Percentiles rank a stretch among this genome's conserved stretches.
Evolutionary conservation across 306 rosid species (phyloP).

Genomic region (Nissolia schottii): DNA sequence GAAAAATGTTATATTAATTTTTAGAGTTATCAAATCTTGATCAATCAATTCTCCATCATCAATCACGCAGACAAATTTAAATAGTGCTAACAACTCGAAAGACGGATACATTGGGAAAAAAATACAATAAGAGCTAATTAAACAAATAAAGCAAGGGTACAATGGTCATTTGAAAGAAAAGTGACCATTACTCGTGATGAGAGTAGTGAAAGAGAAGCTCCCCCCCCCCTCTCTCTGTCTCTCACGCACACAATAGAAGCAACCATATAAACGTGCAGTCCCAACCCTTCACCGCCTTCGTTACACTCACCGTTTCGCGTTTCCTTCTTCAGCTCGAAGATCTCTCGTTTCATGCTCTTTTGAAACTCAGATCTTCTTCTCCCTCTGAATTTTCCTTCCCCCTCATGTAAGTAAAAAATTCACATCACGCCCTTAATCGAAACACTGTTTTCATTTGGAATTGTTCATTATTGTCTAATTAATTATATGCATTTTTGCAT

Average conservation of each 20-base stretch:
- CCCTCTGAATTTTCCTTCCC: background rate
- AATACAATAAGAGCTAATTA: background rate
- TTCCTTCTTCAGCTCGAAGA: constrained; percentile 5
- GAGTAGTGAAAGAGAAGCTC: constrained; percentile 10
- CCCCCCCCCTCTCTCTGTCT: too few relatives aligned
- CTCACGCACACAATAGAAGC: too few relatives aligned
- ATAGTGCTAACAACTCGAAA: too few relatives aligned
- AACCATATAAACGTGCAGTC: constrained; percentile 20
- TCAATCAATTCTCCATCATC: too few relatives aligned
- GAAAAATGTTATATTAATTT: too few relatives aligned
- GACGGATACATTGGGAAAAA: too few relatives aligned
- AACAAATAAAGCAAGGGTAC: background rate
- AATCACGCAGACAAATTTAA: too few relatives aligned
- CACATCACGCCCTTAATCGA: background rate
- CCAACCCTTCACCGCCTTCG: background rate
- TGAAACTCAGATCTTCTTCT: constrained; percentile 11
- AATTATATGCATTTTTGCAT: background rate
- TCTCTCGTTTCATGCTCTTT: constrained; percentile 21
- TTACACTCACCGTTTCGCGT: background rate
- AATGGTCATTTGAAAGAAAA: background rate
- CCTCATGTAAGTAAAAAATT: constrained; percentile 40
- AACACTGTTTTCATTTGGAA: background rate
- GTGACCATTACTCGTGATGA: background rate
- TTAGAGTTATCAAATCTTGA: too few relatives aligned
- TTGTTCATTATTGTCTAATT: background rate